Conservation (phyloP, 352 stramenopile species). For the Elongisporangium prolatum region DNA sequence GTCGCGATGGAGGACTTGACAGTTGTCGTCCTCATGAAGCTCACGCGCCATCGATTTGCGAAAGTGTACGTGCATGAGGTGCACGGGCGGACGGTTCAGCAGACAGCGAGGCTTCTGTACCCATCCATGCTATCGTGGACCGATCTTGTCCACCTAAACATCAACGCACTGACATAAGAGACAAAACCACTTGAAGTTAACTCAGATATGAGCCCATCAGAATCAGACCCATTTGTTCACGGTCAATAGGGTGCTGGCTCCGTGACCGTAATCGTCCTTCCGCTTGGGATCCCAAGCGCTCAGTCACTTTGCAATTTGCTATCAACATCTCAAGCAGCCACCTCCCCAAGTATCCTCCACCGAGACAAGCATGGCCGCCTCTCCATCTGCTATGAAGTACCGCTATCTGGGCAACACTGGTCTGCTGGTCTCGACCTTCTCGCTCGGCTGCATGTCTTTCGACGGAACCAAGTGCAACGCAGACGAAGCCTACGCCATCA, state of each 20-base stretch:
- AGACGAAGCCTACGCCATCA: constrained; percentile 43
- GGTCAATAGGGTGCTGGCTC: too few relatives aligned
- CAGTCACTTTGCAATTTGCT: too few relatives aligned
- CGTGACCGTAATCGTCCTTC: too few relatives aligned
- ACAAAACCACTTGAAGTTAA: too few relatives aligned
- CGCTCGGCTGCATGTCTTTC: constrained; percentile 45
- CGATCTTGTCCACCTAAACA: constrained; percentile 23
- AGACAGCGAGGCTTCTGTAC: constrained; percentile 32
- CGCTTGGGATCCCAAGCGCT: too few relatives aligned
- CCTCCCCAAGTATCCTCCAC: too few relatives aligned
- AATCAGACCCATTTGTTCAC: too few relatives aligned
- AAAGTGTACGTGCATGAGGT: constrained; percentile 48
- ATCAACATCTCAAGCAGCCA: too few relatives aligned
- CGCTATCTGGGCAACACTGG: too few relatives aligned
- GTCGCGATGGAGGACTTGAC: constrained; percentile 32
- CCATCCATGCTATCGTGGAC: constrained; percentile 22
- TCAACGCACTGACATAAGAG: constrained; percentile 18
- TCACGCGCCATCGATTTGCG: constrained; percentile 24
- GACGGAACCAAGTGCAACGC: constrained; percentile 35
- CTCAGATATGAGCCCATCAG: too few relatives aligned
- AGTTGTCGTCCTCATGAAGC: constrained; percentile 37
- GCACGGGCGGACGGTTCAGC: constrained; percentile 16
- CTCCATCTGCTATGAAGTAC: too few relatives aligned
- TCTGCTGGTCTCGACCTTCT: constrained; percentile 41
- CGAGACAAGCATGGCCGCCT: too few relatives aligned